These are phyloP conservation scores for Eremothecium cymbalariae DNA, from an alignment of 1,139 yeast species.

Conservation along the genomic window DNA sequence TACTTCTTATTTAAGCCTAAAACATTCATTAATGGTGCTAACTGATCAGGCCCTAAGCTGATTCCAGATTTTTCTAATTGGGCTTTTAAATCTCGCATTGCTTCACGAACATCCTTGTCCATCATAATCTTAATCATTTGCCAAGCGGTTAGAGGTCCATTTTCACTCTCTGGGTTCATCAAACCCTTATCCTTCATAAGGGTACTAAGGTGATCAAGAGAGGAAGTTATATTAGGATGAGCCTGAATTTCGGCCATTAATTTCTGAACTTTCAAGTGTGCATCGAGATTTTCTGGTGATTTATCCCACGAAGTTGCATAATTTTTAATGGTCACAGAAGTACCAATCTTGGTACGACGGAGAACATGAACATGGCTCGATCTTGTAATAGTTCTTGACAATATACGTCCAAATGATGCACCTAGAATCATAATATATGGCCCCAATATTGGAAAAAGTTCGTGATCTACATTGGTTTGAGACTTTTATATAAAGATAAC, in stretches of 20 bases:
- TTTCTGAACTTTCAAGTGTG: conserved; percentile 21
- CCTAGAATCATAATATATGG: too few relatives aligned
- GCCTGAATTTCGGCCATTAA: conserved; percentile 23
- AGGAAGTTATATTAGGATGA: conserved; percentile 19
- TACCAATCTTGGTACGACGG: conserved; percentile 1
- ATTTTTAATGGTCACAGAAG: conserved; percentile 1
- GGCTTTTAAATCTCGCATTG: conserved; percentile 22
- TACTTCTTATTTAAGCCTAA: conserved; percentile 22
- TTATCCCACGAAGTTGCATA: conserved; percentile 27
- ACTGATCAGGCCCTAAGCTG: conserved; percentile 23
- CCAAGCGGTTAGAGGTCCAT: conserved; percentile 16
- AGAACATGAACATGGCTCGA: not conserved
- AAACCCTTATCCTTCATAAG: conserved; percentile 20
- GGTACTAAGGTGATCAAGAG: conserved; percentile 18
- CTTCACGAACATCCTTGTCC: conserved; percentile 23
- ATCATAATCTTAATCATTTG: conserved; percentile 25
- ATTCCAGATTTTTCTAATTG: conserved; percentile 23
- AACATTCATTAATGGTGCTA: conserved; percentile 25
- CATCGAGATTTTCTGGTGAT: conserved; percentile 10
- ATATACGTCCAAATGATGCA: not conserved
- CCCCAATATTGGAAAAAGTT: too few relatives aligned
- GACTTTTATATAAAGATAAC: too few relatives aligned
- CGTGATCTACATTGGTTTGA: too few relatives aligned
- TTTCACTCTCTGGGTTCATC: conserved; percentile 15
- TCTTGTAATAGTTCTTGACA: not conserved